Conservation (phyloP, 306 rosid genomes). For the Lithocarpus polystachyus region DNA sequence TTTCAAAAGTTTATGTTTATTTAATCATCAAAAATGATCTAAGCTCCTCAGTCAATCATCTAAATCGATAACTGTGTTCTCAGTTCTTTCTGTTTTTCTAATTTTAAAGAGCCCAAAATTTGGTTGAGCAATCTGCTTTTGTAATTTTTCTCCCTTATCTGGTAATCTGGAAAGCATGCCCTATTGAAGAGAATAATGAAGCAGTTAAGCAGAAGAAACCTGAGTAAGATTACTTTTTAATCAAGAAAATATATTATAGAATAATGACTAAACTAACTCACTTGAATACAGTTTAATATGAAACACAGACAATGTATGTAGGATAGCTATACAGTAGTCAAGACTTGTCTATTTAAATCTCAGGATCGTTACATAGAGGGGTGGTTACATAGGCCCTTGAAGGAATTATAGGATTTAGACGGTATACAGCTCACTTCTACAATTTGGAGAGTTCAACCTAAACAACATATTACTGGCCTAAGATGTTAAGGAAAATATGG, state of each 20-base stretch:
- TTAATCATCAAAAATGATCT: slow-evolving; percentile 14
- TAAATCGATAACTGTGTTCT: slow-evolving; percentile 40
- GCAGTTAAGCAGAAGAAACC: background rate
- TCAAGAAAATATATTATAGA: background rate
- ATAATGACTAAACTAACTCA: background rate
- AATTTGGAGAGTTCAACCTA: background rate
- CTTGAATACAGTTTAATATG: background rate
- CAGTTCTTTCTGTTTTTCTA: slow-evolving; percentile 24
- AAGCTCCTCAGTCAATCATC: slow-evolving; percentile 46
- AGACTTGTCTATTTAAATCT: background rate
- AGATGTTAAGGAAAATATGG: background rate
- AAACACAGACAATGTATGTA: background rate
- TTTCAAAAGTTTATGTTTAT: background rate
- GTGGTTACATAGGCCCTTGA: too few relatives aligned
- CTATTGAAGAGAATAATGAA: slow-evolving; percentile 31
- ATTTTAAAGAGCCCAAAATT: slow-evolving; percentile 43
- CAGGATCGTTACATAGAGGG: background rate
- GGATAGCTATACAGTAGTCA: background rate
- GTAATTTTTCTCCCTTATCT: slow-evolving; percentile 64
- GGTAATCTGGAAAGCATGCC: slow-evolving; percentile 66
- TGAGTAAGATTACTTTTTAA: background rate
- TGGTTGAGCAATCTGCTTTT: slow-evolving; percentile 45
- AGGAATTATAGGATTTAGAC: too few relatives aligned
- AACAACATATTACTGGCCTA: background rate
- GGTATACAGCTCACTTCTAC: too few relatives aligned